Base-by-base conservation (phyloP, 371 early-diverging fungal species). In the Lichtheimia corymbifera region DNA sequence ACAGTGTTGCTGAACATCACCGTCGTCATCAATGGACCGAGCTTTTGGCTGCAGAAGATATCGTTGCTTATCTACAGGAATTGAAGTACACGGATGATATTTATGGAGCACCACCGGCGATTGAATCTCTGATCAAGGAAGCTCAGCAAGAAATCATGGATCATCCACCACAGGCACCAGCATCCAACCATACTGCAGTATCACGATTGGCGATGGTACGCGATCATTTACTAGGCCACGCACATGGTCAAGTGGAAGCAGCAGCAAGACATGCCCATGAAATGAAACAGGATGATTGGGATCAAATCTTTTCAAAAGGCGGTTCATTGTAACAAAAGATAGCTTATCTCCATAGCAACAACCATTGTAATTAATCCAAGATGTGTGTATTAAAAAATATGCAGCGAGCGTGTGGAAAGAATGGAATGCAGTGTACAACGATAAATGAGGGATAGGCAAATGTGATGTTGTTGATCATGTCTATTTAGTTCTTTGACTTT, bases 181-280 rank as follows among this genome's bases (percentile, higher is more conserved):
- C 53, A 25, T 17, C 18, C 22, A 4, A 18, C 11, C 13, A 59
- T 22, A 28, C 28, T 12, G 65, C 80, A 0, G 58, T 79, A 2
- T 58, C 66, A 1, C 60, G 80, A 15, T 53, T 79, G 5, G 28
- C 58, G 1, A 79, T 79, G 80, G 68, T 79, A n/a, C 71, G 80
- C 5, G 50, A 67, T 11, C 80, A 79, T 57, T 58, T 79, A 18
- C 42, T 77, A 17, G 59, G 66, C 15, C 57, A 60, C 20, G 58
- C 74, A 0, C 45, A 63, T 2, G 75, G 75, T 2, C 53, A 72
- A 57, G 47, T 53, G 25, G 18, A 61, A 5, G 28, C 50, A 20
- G 78, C 78, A 5, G 69, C 69, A 22, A 58, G 70, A 64, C 59
- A 72, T 4, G 63, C 65, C 25, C 49, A 61, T 6, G 25, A 50